Percentiles rank a stretch among this genome's conserved stretches.
Evolutionary conservation across 805 yeast species (phyloP).

Genomic region (Candida ficus): DNA sequence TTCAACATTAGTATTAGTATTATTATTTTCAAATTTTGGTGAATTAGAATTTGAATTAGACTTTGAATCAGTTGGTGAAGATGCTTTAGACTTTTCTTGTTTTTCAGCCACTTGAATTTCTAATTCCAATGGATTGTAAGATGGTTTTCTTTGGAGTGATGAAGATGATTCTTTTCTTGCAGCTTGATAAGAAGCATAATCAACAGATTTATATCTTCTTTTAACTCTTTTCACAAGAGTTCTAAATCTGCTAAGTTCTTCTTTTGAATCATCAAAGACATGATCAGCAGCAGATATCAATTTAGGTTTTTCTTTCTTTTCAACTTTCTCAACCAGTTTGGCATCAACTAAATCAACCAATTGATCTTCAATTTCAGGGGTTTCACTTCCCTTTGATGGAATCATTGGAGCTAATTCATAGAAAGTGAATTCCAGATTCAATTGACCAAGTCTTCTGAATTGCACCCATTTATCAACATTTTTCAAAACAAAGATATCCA

Average conservation of each 20-base stretch:
- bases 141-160: conserved; percentile 1
- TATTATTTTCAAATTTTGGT: too few relatives aligned
- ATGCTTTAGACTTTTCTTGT: background rate
- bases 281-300: conserved; percentile 19
- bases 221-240: conserved; percentile 17
- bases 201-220: conserved; percentile 16
- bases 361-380: background rate
- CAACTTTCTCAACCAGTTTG: background rate
- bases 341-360: background rate
- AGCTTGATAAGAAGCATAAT: background rate
- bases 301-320: conserved; percentile 5
- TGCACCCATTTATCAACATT: conserved; percentile 13
- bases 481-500: conserved; percentile 14
- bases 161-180: conserved; percentile 4
- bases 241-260: conserved; percentile 18
- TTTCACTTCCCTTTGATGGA: conserved; percentile 15
- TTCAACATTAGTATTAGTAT: background rate
- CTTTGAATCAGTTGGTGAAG: background rate
- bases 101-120: conserved; percentile 3
- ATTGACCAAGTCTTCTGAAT: conserved; percentile 12
- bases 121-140: conserved; percentile 3
- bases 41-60: too few relatives aligned
- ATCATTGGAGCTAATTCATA: conserved; percentile 21
- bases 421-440: conserved; percentile 22
- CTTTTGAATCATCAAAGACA: conserved; percentile 20